Evolutionary conservation across 1,284 basidiomycete species (phyloP).

Genomic region (Quambalaria eucalypti): DNA sequence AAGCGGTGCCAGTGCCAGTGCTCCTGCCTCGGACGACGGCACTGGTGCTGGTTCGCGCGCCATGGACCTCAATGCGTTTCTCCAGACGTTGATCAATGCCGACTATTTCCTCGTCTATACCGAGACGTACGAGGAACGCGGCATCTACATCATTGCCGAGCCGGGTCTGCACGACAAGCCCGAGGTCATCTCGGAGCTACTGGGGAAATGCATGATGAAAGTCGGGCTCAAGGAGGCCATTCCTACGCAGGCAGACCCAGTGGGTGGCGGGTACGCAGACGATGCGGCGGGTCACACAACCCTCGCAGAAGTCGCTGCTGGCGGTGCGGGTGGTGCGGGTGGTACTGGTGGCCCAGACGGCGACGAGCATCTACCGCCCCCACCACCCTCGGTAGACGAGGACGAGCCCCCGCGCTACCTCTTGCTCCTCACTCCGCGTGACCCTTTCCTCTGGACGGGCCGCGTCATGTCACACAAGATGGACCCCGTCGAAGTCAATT

Average conservation of each 20-base stretch:
- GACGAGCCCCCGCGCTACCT: slow-evolving; percentile 58
- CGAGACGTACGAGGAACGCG: slow-evolving; percentile 74
- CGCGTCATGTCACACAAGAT: slow-evolving; percentile 56
- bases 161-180: slow-evolving; percentile 73
- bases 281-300: slow-evolving; percentile 14
- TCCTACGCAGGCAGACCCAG: slow-evolving; percentile 2
- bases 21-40: not conserved
- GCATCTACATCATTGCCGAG: slow-evolving; percentile 86
- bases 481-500: slow-evolving; percentile 33
- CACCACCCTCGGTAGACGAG: no score
- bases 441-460: slow-evolving; percentile 88
- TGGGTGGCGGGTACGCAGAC: slow-evolving; percentile 31
- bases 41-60: not conserved
- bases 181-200: slow-evolving; percentile 67
- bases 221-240: slow-evolving; percentile 3
- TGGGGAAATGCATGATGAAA: slow-evolving; percentile 63
- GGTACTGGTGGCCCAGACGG: not conserved
- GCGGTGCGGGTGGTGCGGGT: not conserved
- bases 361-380: not conserved
- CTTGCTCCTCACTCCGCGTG: slow-evolving; percentile 74
- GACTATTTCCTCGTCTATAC: slow-evolving; percentile 95
- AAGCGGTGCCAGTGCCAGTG: not conserved
- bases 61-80: slow-evolving; percentile 64
- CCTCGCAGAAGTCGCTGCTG: not conserved
- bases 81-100: slow-evolving; percentile 69